A percentile compares a stretch with the other conserved stretches of the same genome.
Conservation (phyloP, 768 basidiomycete species). For the Cystobasidium onofrii region DNA sequence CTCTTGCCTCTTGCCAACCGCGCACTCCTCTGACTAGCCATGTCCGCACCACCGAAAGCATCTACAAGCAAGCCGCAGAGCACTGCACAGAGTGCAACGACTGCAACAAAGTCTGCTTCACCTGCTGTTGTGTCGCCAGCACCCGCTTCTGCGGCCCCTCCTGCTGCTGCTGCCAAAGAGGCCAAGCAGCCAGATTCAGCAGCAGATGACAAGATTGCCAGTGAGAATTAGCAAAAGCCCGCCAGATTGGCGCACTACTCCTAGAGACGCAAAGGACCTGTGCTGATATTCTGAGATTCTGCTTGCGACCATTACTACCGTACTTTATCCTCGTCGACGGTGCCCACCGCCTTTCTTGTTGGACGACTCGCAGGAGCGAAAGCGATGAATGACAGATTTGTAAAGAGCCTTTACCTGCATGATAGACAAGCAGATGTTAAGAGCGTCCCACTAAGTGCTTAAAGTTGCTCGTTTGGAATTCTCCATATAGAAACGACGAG, state of each 20-base stretch:
- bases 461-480: not conserved
- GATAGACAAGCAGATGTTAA: not conserved
- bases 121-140: not conserved
- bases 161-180: not conserved
- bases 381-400: slow-evolving; percentile 15
- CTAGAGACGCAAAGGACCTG: not conserved
- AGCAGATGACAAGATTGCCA: not conserved
- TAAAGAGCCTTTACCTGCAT: no score
- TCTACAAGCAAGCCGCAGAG: not conserved
- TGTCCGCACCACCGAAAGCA: not conserved
- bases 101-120: not conserved
- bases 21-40: not conserved
- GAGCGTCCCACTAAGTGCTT: not conserved
- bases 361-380: slow-evolving; percentile 13
- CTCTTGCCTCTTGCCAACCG: not conserved
- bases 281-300: not conserved
- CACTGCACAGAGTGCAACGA: not conserved
- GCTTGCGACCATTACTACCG: not conserved
- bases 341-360: not conserved
- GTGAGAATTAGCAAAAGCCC: not conserved
- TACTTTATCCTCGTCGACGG: not conserved
- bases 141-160: not conserved
- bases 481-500: slow-evolving; percentile 9
- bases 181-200: not conserved
- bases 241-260: not conserved